These are phyloP conservation scores for Aspergillus biplanus DNA, from an alignment of 495 filamentous ascomycete genomes.

Conservation along the genomic window DNA sequence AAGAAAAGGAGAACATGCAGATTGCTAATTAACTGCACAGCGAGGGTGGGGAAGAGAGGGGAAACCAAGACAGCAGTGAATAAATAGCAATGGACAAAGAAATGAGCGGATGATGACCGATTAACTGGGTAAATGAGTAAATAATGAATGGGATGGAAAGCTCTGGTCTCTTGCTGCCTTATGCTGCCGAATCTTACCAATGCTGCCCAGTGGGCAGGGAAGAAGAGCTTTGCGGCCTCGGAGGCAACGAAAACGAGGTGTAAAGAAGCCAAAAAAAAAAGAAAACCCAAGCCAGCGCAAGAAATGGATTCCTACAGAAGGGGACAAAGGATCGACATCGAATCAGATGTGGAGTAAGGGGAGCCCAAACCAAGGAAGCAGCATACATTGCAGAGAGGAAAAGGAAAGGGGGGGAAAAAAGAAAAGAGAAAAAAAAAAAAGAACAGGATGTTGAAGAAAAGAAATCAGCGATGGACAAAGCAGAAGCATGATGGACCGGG, in stretches of 20 bases:
- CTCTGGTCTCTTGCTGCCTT: constrained; percentile 16
- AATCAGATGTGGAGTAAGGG: not conserved
- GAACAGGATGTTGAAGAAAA: not conserved
- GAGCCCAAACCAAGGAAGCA: not conserved
- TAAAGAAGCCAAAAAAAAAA: not conserved
- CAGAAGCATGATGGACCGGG: not conserved
- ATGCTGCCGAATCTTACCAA: constrained; percentile 20
- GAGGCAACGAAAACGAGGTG: not conserved
- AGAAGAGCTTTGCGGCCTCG: not conserved
- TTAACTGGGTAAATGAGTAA: too few species aligned
- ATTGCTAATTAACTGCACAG: constrained; percentile 1
- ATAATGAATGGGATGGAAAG: constrained; percentile 1
- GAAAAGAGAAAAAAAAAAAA: constrained; percentile 7
- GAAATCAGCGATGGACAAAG: constrained; percentile 6
- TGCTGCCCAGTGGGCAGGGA: constrained; percentile 16
- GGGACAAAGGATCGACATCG: not conserved
- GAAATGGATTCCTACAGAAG: not conserved
- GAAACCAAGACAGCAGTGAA: not conserved
- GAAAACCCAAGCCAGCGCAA: not conserved
- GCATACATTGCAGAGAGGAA: not conserved
- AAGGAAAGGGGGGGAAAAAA: not conserved
- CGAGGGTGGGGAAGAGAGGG: not conserved
- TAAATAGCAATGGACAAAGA: not conserved
- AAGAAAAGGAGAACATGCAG: constrained; percentile 12
- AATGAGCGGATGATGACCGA: not conserved